Base-by-base conservation (phyloP, 2,329 filamentous ascomycete species). In the Fusarium aywerte region DNA sequence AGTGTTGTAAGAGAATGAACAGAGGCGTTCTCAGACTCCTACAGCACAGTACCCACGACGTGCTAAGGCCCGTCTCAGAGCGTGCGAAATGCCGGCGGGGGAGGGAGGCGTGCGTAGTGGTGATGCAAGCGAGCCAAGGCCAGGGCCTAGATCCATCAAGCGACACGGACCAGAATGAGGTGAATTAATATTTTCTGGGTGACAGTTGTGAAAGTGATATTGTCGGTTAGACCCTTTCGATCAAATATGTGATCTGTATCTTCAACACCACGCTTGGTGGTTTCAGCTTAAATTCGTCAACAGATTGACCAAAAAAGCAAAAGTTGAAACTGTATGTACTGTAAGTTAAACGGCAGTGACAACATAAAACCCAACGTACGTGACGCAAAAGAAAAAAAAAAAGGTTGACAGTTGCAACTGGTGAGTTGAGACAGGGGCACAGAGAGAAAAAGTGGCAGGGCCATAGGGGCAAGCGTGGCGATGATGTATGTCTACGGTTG, bases 401-500 rank as follows among this genome's bases (percentile, higher is more conserved):
- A 54, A 40, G 65, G 65, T 68, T 68, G 65, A 61, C 55, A 65
- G 65, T 58, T 52, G 50, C 42, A 60, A 68, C 56, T 56, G 35
- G 49, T 45, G 49, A 68, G 52, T 68, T 29, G 60, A 69, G 65
- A 67, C 70, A 72, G 68, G 71, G 67, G 72, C 62, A 72, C 42
- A 43, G 65, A 64, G 60, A 60, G 71, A 53, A 69, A 62, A 63
- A 71, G 71, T 65, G 62, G 60, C 60, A 68, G 70, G 72, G 68
- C 67, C 63, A 67, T 62, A 73, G 73, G 69, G 71, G 68, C 69
- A 73, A 68, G 68, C 71, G 71, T 73, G 71, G 71, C 71, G 71
- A 76, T 74, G 70, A 73, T 77, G 72, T 75, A 72, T 76, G 52
- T 64, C 68, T 75, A 63, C 73, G 73, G 73, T 75, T 72, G 67